Base-by-base conservation (phyloP, 1,284 basidiomycete genomes). In the Apiotrichum gracile region DNA sequence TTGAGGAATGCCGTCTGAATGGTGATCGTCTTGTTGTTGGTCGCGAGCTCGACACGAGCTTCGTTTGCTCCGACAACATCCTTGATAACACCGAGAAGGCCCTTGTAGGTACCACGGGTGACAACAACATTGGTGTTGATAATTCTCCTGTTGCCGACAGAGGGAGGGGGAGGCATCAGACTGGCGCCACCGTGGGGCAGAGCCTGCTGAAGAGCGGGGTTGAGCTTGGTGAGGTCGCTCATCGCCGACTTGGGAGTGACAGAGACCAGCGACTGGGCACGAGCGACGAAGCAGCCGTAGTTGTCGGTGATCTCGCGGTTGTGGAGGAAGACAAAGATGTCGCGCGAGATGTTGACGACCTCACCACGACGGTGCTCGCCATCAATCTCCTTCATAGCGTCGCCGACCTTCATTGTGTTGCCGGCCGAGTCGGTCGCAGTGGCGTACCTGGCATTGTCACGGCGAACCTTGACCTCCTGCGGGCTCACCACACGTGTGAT, bases 291-390 rank as follows among this genome's bases (percentile, higher is more conserved):
- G 22, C 97, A 86, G 54, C 96, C 96, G 24, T 89, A 86, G 68
- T 97, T 94, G 71, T 97, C 92, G 17, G 81, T 70, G 57, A 90
- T 81, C 50, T 97, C 92, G 38, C 93, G 86, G 68, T 93, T 96
- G 78, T 93, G 86, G 41, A 98, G 76, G 80, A 97, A 99, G 5
- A 89, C 91, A 67, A 87, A 94, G 75, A 90, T 86, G 0, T 91
- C 93, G 69, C 96, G 91, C 71, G 96, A 89, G 43, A 93, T 92
- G 71, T 97, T 94, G 50, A 99, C 78, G 10, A 98, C 88, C 56
- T 85, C 84, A 52, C 96, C 96, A 79, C 87, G 90, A n/a, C 93
- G 87, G 51, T 81, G 79, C 84, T 92, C 90, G 55, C 90, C 89
- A 37, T 91, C 88, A 17, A 84, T 77, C 76, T 99, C 96, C 74